phyloP scores from a whole-genome alignment of 495 filamentous ascomycete genomes.

The Aspergillus ellipticus region DNA sequence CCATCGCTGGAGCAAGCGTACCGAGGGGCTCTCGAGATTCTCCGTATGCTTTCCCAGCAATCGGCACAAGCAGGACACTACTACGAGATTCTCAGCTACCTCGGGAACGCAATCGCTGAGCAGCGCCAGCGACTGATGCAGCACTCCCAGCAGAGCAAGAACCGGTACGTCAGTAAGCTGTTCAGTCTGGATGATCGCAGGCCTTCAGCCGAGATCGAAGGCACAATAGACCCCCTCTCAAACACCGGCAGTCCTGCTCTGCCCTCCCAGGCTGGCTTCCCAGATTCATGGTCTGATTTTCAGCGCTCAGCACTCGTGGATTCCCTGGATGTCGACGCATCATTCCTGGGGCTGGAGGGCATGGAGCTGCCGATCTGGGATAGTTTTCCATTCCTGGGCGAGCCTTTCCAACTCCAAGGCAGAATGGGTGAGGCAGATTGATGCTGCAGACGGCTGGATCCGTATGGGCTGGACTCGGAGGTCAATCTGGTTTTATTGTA shows the following conservation, averaged over 20 bases:
- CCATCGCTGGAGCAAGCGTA: slow-evolving; percentile 31
- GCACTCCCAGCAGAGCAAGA: slow-evolving; percentile 27
- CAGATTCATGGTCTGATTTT: slow-evolving; percentile 17
- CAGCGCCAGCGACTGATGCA: slow-evolving; percentile 31
- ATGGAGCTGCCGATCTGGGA: slow-evolving; percentile 36
- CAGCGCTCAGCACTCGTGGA: slow-evolving; percentile 1
- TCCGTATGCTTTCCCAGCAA: slow-evolving; percentile 30
- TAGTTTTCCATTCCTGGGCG: slow-evolving; percentile 28
- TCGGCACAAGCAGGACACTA: slow-evolving; percentile 42
- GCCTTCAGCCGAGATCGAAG: slow-evolving; percentile 5
- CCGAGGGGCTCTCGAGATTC: slow-evolving; percentile 26
- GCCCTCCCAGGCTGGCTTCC: slow-evolving; percentile 3
- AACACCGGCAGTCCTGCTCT: slow-evolving; percentile 3
- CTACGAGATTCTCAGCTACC: slow-evolving; percentile 30
- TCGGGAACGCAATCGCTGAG: slow-evolving; percentile 29
- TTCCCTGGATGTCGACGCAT: slow-evolving; percentile 17
- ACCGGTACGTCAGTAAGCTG: slow-evolving; percentile 36
- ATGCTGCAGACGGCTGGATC: neutral
- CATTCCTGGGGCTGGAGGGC: slow-evolving; percentile 28
- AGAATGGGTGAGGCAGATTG: neutral
- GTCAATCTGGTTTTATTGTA: no score
- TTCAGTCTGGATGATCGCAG: slow-evolving; percentile 27
- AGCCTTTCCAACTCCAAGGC: neutral
- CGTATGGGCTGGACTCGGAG: no score
- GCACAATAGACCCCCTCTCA: neutral